Conservation (phyloP, 768 basidiomycete species). For the Lactifluus pinguis region DNA sequence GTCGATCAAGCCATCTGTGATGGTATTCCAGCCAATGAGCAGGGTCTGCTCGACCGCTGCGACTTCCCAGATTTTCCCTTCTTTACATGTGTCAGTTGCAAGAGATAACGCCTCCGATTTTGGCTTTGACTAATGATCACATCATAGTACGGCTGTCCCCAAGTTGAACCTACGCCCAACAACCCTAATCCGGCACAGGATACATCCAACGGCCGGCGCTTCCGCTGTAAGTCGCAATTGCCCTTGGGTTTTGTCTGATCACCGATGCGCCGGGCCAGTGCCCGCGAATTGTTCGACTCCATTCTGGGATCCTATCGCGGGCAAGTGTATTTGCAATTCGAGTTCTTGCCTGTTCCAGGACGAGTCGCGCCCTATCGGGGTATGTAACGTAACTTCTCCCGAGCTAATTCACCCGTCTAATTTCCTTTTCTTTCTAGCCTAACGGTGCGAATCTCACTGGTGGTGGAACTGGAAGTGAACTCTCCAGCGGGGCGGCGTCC, state of each 20-base stretch:
- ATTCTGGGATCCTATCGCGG: slow-evolving; percentile 72
- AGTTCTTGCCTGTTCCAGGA: slow-evolving; percentile 54
- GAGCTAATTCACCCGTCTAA: not conserved
- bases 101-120: not conserved
- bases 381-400: slow-evolving; percentile 26
- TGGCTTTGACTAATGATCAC: not conserved
- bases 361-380: slow-evolving; percentile 54
- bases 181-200: slow-evolving; percentile 63
- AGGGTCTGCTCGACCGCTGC: slow-evolving; percentile 52
- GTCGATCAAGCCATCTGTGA: slow-evolving; percentile 62
- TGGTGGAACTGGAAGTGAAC: slow-evolving; percentile 54
- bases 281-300: slow-evolving; percentile 65
- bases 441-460: slow-evolving; percentile 65
- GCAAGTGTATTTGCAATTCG: slow-evolving; percentile 53
- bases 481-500: not conserved
- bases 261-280: slow-evolving; percentile 31
- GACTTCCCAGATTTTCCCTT: slow-evolving; percentile 69
- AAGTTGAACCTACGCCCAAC: slow-evolving; percentile 38
- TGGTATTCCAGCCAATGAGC: slow-evolving; percentile 62
- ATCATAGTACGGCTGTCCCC: slow-evolving; percentile 64
- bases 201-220: slow-evolving; percentile 38
- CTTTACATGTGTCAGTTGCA: slow-evolving; percentile 59
- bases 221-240: slow-evolving; percentile 39
- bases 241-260: not conserved
- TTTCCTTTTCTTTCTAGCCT: slow-evolving; percentile 31